Conservation (phyloP, 305 asterid genomes). For the Fraxinus velutina region DNA sequence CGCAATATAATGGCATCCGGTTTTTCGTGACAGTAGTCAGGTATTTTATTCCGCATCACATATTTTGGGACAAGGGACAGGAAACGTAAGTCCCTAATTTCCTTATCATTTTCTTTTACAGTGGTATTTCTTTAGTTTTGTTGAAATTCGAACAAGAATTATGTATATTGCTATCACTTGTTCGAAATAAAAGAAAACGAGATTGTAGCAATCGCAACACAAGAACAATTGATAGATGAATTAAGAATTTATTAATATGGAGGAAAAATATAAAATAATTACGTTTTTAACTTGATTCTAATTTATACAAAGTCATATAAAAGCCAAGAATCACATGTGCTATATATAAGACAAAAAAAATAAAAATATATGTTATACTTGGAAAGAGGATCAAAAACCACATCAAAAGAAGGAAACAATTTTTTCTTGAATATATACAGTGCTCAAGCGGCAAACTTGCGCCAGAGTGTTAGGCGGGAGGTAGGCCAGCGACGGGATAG, state of each 20-base stretch:
- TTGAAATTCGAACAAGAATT: background rate
- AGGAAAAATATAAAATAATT: too few species aligned
- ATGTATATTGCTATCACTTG: too few species aligned
- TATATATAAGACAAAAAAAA: background rate
- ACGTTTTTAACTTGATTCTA: too few species aligned
- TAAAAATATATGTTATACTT: too few species aligned
- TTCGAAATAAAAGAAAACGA: too few species aligned
- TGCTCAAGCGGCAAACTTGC: background rate
- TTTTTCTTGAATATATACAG: background rate
- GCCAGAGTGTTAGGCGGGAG: background rate
- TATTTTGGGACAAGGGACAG: slow-evolving; percentile 50
- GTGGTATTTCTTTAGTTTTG: background rate
- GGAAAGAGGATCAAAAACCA: background rate
- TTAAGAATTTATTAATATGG: too few species aligned
- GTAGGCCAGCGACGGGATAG: background rate
- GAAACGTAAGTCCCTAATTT: background rate
- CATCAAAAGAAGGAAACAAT: background rate
- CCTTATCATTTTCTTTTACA: background rate
- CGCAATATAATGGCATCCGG: slow-evolving; percentile 38
- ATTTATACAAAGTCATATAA: too few species aligned
- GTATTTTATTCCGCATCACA: slow-evolving; percentile 33
- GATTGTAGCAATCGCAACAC: too few species aligned
- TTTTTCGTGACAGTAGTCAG: slow-evolving; percentile 37
- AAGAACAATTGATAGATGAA: too few species aligned
- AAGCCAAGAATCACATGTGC: too few species aligned